Evolutionary conservation across 768 basidiomycete genomes (phyloP), one percentile per base, ranked within the genome.

Genomic region (Leccinum uliginosum): DNA sequence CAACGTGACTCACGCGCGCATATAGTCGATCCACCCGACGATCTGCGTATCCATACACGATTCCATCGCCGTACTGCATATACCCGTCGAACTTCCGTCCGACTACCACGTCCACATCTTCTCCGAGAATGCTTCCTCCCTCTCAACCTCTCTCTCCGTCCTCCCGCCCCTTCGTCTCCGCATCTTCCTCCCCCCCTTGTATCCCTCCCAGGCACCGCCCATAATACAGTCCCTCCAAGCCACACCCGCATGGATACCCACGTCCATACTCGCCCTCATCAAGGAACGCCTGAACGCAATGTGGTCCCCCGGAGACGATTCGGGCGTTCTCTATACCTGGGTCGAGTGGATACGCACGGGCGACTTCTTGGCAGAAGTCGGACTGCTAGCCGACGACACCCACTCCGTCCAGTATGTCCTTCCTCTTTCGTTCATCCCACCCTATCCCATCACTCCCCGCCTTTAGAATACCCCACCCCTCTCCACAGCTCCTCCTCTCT

Each of bases 11-110:
- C 32, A 32, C 35, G 11, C 48, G 14, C 38, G 58, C 40, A 43
- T 43, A 9, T 60, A 91, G 89, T 83, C 89, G n/a, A 91, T 91
- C 46, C 87, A 85, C 67, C 89, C 89, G 35, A 86, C 89, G 65
- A 67, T 73, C 44, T 89, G 76, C 65, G 60, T 87, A 38, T 79
- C 82, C 6, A 78, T 73, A 50, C 65, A 70, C 29, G 67, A 74
- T 48, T 53, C 24, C 35, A 52, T 59, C 69, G 69, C 23, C 62
- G 68, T 29, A 68, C 75, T 51, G 64, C 79, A 87, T 21, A 82
- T 91, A 50, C 84, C 87, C 9, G 71, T 92, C 38, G 83, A 90
- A 59, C 76, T 90, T 35, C 75, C 69, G 15, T 64, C 67, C 10
- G 68, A 80, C 17, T 75, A 68, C n/a, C 66, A 62, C 10, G 66